These are phyloP conservation scores for Phytophthora agathidicida DNA, from an alignment of 352 stramenopile species.

Conservation along the genomic window DNA sequence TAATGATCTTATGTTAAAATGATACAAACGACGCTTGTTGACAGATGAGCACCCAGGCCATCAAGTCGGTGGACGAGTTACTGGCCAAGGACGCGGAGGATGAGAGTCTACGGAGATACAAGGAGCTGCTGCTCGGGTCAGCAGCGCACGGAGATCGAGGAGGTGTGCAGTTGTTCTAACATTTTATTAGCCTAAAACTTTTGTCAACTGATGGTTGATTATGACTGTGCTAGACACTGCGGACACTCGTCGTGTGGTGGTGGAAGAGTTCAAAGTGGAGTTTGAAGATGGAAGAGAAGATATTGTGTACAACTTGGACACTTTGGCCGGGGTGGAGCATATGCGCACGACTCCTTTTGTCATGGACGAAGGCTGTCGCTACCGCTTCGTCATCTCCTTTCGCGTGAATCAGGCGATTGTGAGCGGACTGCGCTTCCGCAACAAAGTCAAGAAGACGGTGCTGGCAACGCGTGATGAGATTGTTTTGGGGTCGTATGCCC, in stretches of 20 bases:
- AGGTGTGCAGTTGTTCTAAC: slow-evolving; percentile 37
- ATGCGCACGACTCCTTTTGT: slow-evolving; percentile 77
- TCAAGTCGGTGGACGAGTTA: slow-evolving; percentile 73
- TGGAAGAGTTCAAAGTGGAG: slow-evolving; percentile 87
- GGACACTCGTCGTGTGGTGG: slow-evolving; percentile 74
- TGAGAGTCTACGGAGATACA: slow-evolving; percentile 86
- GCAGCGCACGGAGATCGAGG: slow-evolving; percentile 82
- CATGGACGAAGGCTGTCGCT: slow-evolving; percentile 77
- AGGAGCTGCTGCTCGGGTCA: slow-evolving; percentile 80
- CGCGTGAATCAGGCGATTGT: slow-evolving; percentile 88
- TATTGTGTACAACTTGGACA: slow-evolving; percentile 81
- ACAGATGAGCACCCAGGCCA: slow-evolving; percentile 70
- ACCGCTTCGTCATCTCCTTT: slow-evolving; percentile 88
- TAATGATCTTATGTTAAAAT: too few species aligned
- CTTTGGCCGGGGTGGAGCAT: slow-evolving; percentile 63
- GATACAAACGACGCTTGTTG: too few species aligned
- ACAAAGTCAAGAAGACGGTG: slow-evolving; percentile 88
- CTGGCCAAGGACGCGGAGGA: slow-evolving; percentile 82
- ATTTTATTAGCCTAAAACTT: background rate
- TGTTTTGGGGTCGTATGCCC: slow-evolving; percentile 86
- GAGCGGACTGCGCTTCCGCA: slow-evolving; percentile 83
- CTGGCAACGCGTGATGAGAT: slow-evolving; percentile 79
- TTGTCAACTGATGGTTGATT: background rate
- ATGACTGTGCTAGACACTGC: slow-evolving; percentile 41
- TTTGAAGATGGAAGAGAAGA: slow-evolving; percentile 75